phyloP scores from a whole-genome alignment of 257 asterid genomes.

The Nicotiana otophora region DNA sequence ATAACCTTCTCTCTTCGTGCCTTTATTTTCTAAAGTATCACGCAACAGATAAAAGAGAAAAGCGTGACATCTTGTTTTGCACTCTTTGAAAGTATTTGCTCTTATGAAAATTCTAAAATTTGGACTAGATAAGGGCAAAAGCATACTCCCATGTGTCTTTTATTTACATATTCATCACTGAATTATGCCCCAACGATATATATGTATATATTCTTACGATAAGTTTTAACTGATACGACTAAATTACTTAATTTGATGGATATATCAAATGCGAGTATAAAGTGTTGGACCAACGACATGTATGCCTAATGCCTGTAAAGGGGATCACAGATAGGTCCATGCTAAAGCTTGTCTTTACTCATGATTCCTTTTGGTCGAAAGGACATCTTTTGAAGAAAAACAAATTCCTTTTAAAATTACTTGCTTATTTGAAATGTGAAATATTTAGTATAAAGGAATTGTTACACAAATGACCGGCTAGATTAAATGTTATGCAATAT shows the following conservation, averaged over 20 bases:
- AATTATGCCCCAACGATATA: no score
- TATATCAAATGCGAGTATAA: no score
- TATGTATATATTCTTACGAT: no score
- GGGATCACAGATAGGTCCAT: not conserved
- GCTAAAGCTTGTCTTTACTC: not conserved
- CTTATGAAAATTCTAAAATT: not conserved
- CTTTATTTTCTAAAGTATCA: not conserved
- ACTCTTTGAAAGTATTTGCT: not conserved
- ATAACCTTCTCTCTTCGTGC: not conserved
- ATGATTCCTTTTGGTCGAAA: not conserved
- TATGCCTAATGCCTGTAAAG: not conserved
- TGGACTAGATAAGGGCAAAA: not conserved
- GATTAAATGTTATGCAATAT: no score
- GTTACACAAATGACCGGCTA: no score
- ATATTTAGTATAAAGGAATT: not conserved
- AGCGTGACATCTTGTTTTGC: not conserved
- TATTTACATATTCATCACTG: no score
- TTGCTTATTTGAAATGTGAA: not conserved
- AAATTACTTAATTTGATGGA: no score
- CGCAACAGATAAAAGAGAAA: not conserved
- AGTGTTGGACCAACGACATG: not conserved
- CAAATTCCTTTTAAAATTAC: not conserved
- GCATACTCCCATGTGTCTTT: no score
- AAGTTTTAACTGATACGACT: no score
- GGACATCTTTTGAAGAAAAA: not conserved